These are phyloP conservation scores for Erythrobasidium hasegawianum DNA, from an alignment of 1,284 basidiomycete species.

Conservation along the genomic window DNA sequence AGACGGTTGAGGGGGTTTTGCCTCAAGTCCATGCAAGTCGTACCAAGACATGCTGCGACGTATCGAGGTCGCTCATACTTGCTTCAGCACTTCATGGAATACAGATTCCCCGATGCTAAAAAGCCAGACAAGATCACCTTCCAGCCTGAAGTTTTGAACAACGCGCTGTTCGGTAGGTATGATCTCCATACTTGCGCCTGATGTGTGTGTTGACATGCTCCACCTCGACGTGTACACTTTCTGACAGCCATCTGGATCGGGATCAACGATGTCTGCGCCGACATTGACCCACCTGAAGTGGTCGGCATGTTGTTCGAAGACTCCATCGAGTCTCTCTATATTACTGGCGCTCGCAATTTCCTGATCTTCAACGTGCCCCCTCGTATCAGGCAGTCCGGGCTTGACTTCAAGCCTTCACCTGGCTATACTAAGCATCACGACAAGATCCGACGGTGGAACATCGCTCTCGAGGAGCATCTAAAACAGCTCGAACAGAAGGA, in stretches of 20 bases:
- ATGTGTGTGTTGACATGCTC: too few species aligned
- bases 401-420: neutral
- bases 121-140: too few species aligned
- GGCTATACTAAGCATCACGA: conserved; percentile 1
- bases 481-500: neutral
- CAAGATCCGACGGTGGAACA: conserved; percentile 5
- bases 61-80: too few species aligned
- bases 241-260: conserved; percentile 12
- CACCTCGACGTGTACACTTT: too few species aligned
- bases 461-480: neutral
- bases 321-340: conserved; percentile 1
- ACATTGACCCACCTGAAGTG: neutral
- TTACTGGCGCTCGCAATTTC: conserved; percentile 10
- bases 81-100: too few species aligned
- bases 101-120: too few species aligned
- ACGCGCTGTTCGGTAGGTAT: neutral
- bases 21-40: conserved; percentile 8
- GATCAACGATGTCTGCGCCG: conserved; percentile 12
- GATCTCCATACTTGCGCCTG: too few species aligned
- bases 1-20: neutral
- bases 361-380: conserved; percentile 13
- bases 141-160: neutral
- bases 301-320: conserved; percentile 1
- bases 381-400: neutral
- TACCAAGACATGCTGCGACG: too few species aligned